These are phyloP conservation scores for Suillus placidus DNA, from an alignment of 768 basidiomycete genomes.

Conservation along the genomic window DNA sequence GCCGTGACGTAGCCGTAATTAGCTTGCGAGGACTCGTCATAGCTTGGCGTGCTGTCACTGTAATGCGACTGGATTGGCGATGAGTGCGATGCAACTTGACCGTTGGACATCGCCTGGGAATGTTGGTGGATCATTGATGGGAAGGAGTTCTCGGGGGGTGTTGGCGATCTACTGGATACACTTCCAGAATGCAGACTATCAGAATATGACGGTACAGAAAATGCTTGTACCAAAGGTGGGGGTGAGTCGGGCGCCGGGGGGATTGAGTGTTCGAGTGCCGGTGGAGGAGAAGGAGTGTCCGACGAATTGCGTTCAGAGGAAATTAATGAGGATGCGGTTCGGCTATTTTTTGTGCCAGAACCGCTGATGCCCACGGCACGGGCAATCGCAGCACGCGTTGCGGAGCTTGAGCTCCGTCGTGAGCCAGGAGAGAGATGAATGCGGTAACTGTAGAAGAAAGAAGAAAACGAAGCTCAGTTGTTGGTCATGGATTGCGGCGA, in stretches of 20 bases:
- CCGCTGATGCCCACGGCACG: conserved; percentile 39
- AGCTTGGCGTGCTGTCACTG: conserved; percentile 33
- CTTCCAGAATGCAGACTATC: conserved; percentile 36
- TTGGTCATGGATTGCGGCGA: not conserved
- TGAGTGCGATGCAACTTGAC: conserved; percentile 33
- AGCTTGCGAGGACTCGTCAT: conserved; percentile 35
- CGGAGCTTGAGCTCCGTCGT: conserved; percentile 58
- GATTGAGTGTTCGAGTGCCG: conserved; percentile 47
- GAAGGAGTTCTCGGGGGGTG: conserved; percentile 48
- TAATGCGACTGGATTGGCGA: conserved; percentile 35
- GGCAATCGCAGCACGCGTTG: conserved; percentile 59
- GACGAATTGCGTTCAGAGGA: conserved; percentile 31
- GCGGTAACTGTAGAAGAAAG: conserved; percentile 56
- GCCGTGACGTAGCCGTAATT: conserved; percentile 32
- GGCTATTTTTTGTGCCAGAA: conserved; percentile 24
- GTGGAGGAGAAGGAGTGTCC: conserved; percentile 38
- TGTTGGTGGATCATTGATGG: conserved; percentile 36
- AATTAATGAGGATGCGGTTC: conserved; percentile 27
- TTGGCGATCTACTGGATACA: conserved; percentile 46
- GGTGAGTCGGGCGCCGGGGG: conserved; percentile 57
- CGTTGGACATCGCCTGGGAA: conserved; percentile 40
- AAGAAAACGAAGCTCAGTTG: conserved; percentile 19
- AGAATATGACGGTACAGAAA: conserved; percentile 22
- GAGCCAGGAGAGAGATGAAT: conserved; percentile 84
- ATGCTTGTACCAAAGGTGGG: conserved; percentile 54